These are phyloP conservation scores for Coemansia sp. DNA, from an alignment of 192 early-diverging fungal species.

Conservation along the genomic window DNA sequence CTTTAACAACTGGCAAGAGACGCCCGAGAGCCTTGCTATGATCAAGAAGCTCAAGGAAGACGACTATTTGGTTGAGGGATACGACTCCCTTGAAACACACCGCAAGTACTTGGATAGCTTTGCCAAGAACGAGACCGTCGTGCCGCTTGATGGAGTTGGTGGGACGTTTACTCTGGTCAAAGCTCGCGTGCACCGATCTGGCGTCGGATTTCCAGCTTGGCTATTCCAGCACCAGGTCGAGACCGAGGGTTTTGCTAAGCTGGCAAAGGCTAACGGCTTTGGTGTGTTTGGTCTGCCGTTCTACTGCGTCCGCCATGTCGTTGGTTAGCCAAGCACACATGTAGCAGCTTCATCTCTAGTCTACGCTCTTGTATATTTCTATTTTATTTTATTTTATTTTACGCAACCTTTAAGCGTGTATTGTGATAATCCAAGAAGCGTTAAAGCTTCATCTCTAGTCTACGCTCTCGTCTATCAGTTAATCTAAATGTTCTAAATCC, in stretches of 20 bases:
- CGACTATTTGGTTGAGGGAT: constrained; percentile 48
- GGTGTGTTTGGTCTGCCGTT: constrained; percentile 67
- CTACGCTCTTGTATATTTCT: too few species aligned
- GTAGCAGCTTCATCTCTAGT: background rate
- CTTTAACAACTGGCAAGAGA: constrained; percentile 73
- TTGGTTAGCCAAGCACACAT: constrained; percentile 2
- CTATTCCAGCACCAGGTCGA: constrained; percentile 71
- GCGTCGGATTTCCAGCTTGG: constrained; percentile 65
- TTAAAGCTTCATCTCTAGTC: too few species aligned
- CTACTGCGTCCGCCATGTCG: constrained; percentile 64
- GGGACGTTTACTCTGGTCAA: constrained; percentile 70
- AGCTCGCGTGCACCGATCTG: constrained; percentile 67
- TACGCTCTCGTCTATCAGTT: too few species aligned
- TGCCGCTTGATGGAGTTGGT: constrained; percentile 69
- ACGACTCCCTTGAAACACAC: constrained; percentile 46
- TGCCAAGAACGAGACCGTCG: constrained; percentile 47
- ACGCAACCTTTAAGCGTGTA: too few species aligned
- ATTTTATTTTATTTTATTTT: too few species aligned
- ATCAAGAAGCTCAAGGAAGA: constrained; percentile 43
- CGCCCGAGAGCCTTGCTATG: constrained; percentile 56
- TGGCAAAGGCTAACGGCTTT: constrained; percentile 66
- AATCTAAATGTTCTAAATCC: too few species aligned
- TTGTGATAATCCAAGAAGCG: too few species aligned
- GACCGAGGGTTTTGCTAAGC: constrained; percentile 75
- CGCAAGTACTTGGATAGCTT: constrained; percentile 51